Base-by-base conservation (phyloP, 768 basidiomycete genomes). In the Ramaria rubella region DNA sequence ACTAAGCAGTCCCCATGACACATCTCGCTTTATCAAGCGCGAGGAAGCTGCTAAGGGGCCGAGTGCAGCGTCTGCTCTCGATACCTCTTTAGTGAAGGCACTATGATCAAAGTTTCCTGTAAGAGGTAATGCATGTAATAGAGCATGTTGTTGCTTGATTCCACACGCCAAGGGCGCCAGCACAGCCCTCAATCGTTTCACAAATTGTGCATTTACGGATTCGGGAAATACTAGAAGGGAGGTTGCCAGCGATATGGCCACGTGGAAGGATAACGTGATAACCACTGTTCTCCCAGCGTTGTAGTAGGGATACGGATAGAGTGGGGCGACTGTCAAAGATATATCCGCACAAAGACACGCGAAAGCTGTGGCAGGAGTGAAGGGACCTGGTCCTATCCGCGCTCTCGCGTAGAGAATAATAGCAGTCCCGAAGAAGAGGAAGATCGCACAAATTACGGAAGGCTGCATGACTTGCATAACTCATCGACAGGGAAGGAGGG, bases 221-320 rank as follows among this genome's bases (percentile, higher is more conserved):
- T 73, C 70, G 0, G 87, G 87, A 67, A 88, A 87, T 43, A 89
- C 68, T 30, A 78, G 11, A 4, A 82, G 66, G 2, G 83, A 81
- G 5, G 69, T 63, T 2, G 77, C 46, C 57, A 90, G 69, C 8
- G 82, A 67, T 21, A 89, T 61, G 1, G 75, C 82, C 8, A 78
- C 77, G 64, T 87, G 85, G 52, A 87, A 73, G 0, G 71, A 64
- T 5, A 89, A 60, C 0, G 87, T 86, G 5, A 88, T 36, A 9
- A 85, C 61, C 44, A 87, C 75, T 1, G 65, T 40, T 64, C 70
- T 61, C 33, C 86, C 86, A 17, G 81, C 62, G 54, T 51, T 60
- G 66, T 89, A 90, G 63, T 77, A 79, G 1, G 86, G 81, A 60
- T 74, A 88, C 1, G 87, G 87, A 62, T 78, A 83, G 7, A 90